phyloP scores from a whole-genome alignment of 495 filamentous ascomycete genomes.

The Xylaria telfairii region DNA sequence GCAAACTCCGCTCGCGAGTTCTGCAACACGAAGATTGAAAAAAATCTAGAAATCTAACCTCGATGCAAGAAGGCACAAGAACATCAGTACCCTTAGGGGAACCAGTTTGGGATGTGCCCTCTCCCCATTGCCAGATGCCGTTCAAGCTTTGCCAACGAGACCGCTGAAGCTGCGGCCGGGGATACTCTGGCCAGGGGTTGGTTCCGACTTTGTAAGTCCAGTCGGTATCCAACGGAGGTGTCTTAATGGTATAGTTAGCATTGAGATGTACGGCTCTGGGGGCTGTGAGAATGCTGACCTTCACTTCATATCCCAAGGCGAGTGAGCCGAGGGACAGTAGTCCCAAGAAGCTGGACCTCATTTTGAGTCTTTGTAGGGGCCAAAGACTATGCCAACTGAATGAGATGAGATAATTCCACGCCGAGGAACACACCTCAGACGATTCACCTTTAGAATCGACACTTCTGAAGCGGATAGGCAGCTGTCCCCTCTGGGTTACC shows the following conservation, averaged over 20 bases:
- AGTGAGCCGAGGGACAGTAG: not conserved
- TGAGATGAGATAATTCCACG: not conserved
- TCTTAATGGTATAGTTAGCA: constrained; percentile 9
- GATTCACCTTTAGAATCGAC: not conserved
- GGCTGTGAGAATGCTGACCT: constrained; percentile 28
- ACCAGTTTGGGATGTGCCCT: constrained; percentile 53
- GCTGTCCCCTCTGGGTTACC: not conserved
- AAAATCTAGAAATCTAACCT: constrained; percentile 55
- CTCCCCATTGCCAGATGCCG: constrained; percentile 69
- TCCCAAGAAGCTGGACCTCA: constrained; percentile 11
- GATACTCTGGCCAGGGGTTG: constrained; percentile 71
- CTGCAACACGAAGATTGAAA: constrained; percentile 38
- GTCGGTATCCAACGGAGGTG: constrained; percentile 60
- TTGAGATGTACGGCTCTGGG: not conserved
- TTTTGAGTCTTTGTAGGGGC: not conserved
- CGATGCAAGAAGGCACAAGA: constrained; percentile 69
- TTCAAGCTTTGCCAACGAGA: constrained; percentile 68
- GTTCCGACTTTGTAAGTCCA: constrained; percentile 69
- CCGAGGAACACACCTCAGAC: not conserved
- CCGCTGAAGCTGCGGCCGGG: constrained; percentile 65
- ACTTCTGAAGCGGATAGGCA: not conserved
- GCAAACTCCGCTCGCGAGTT: not conserved
- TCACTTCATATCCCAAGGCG: constrained; percentile 40
- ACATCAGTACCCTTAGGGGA: constrained; percentile 53
- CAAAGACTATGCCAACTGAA: constrained; percentile 2